Evolutionary conservation across 768 basidiomycete species (phyloP).

Genomic region (Clitopilus hobsonii): DNA sequence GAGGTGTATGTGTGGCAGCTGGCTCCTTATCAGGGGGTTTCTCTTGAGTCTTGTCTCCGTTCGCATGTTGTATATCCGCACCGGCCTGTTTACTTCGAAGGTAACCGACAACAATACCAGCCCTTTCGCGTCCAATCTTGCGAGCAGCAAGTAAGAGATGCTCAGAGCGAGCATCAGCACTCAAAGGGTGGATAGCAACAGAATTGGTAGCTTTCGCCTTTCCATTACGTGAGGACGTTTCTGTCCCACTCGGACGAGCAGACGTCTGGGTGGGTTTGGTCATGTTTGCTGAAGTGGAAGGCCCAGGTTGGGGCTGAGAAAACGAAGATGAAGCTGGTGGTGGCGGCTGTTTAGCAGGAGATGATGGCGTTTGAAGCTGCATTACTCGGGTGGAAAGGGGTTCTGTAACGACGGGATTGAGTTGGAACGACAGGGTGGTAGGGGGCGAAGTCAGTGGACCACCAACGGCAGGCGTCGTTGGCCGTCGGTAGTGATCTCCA

Average conservation of each 20-base stretch:
- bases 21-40: background rate
- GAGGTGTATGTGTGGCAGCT: background rate
- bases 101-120: conserved; percentile 50
- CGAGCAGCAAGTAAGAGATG: conserved; percentile 69
- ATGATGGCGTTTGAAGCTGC: conserved; percentile 5
- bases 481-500: conserved; percentile 19
- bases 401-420: conserved; percentile 4
- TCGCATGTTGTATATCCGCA: background rate
- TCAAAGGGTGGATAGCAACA: conserved; percentile 25
- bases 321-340: conserved; percentile 4
- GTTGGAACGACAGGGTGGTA: conserved; percentile 16
- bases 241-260: background rate
- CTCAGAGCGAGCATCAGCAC: conserved; percentile 66
- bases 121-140: conserved; percentile 60
- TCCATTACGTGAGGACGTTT: background rate
- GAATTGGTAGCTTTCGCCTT: conserved; percentile 14
- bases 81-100: conserved; percentile 31
- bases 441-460: conserved; percentile 15
- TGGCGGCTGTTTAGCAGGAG: background rate
- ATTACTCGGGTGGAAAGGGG: conserved; percentile 9
- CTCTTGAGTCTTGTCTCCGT: background rate
- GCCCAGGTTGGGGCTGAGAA: background rate
- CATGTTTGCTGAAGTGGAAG: background rate
- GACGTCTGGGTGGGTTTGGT: background rate
- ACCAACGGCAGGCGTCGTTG: conserved; percentile 8